These are phyloP conservation scores for Suhomyces vadensis DNA, from an alignment of 805 yeast species.

Conservation along the genomic window DNA sequence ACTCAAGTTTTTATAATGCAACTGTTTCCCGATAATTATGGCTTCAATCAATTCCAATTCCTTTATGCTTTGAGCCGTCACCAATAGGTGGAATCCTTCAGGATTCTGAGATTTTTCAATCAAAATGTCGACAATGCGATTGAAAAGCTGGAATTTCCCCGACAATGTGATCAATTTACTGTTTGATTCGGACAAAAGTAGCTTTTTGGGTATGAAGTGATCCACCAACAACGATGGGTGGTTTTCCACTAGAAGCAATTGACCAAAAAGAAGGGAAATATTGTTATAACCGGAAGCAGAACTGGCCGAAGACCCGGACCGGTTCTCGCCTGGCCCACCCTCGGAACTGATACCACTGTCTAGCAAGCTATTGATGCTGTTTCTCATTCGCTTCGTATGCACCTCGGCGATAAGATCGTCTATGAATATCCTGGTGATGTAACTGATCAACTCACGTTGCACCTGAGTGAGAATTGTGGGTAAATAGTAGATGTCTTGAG, in stretches of 20 bases:
- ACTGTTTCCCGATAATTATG: slow-evolving; percentile 66
- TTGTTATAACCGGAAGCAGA: slow-evolving; percentile 24
- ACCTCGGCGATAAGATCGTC: slow-evolving; percentile 27
- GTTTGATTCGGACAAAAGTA: slow-evolving; percentile 65
- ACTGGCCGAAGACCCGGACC: background rate
- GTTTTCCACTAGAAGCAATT: slow-evolving; percentile 50
- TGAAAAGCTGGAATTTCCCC: slow-evolving; percentile 59
- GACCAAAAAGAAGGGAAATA: slow-evolving; percentile 45
- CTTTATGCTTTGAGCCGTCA: slow-evolving; percentile 62
- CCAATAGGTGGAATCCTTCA: slow-evolving; percentile 25
- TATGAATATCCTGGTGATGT: slow-evolving; percentile 31
- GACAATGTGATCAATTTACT: slow-evolving; percentile 53
- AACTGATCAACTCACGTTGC: slow-evolving; percentile 37
- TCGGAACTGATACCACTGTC: slow-evolving; percentile 14
- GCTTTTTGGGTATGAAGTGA: slow-evolving; percentile 72
- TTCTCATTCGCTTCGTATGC: slow-evolving; percentile 22
- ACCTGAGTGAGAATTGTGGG: slow-evolving; percentile 36
- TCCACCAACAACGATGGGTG: slow-evolving; percentile 76
- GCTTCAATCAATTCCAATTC: slow-evolving; percentile 82
- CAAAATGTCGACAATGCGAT: slow-evolving; percentile 44
- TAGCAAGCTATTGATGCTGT: slow-evolving; percentile 40
- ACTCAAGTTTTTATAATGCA: slow-evolving; percentile 66
- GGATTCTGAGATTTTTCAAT: slow-evolving; percentile 15
- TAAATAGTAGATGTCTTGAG: slow-evolving; percentile 29
- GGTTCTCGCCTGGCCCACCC: background rate